phyloP scores from a whole-genome alignment of 2,329 filamentous ascomycete species.

The Xylariaceae sp. region DNA sequence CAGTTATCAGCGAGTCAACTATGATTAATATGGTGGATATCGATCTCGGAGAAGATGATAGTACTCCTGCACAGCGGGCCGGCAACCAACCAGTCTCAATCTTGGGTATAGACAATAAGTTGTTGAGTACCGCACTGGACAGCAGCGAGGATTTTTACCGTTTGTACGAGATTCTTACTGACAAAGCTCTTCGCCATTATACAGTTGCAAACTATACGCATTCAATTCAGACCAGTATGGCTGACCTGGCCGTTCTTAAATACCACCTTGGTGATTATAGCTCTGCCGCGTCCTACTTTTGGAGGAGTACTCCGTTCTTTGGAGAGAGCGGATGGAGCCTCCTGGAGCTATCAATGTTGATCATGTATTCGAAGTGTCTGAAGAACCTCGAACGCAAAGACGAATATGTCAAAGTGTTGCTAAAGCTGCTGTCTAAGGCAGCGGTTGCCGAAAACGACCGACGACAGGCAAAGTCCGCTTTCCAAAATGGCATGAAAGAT shows the following conservation, averaged over 20 bases:
- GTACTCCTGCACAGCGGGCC: conserved; percentile 33
- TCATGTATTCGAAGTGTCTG: conserved; percentile 84
- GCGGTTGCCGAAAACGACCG: conserved; percentile 60
- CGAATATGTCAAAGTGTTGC: conserved; percentile 77
- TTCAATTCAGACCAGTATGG: conserved; percentile 76
- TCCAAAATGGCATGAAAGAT: conserved; percentile 44
- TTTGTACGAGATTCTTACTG: conserved; percentile 78
- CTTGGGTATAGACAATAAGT: conserved; percentile 59
- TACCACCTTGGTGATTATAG: conserved; percentile 76
- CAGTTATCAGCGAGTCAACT: conserved; percentile 52
- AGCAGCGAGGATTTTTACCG: conserved; percentile 69
- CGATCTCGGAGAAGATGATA: conserved; percentile 54
- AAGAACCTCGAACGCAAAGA: conserved; percentile 76
- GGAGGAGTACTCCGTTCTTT: conserved; percentile 78
- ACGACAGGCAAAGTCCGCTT: conserved; percentile 46
- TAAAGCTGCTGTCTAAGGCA: conserved; percentile 75
- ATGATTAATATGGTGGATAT: conserved; percentile 62
- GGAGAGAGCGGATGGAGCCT: conserved; percentile 78
- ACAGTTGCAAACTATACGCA: conserved; percentile 78
- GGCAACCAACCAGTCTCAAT: conserved; percentile 36
- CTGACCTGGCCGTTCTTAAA: conserved; percentile 85
- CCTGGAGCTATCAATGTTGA: conserved; percentile 81
- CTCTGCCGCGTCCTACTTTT: conserved; percentile 78
- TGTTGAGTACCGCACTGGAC: conserved; percentile 66
- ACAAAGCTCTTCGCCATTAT: conserved; percentile 83